Evolutionary conservation across 257 asterid species (phyloP), one percentile per base, ranked within the genome.

Genomic region (Coffea eugenioides): DNA sequence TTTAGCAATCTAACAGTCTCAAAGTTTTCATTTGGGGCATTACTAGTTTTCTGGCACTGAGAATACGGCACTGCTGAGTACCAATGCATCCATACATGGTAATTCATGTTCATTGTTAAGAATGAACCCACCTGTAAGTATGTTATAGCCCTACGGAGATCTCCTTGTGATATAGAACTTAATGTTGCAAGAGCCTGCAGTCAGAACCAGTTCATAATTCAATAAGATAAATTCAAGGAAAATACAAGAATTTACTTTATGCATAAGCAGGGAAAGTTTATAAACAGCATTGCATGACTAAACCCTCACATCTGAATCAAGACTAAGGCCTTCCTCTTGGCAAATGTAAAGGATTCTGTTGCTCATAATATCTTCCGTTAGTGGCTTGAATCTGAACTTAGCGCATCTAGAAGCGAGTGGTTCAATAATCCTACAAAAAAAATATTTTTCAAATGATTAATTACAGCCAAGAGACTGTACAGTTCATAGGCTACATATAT

Each of bases 391-490:
- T 84, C 99, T 90, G 87, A 93, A 95, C 82, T 95, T 95, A 1
- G 99, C 98, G 86, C 98, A 95, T 89, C 99, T 90, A 78, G 99
- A 95, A 76, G 98, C 97, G 76, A 93, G 99, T 68, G 99, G 98
- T 87, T 95, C 99, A 71, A 95, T 93, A 75, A 95, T 93, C 88
- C 98, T 95, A 88, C 62, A 81, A 31, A 80, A 71, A 69, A 52
- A 51, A 25, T 57, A 79, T 54, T 71, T 46, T 57, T 75, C 65
- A 70, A 71, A 59, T 52, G 36, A 68, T 69, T 46, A 71, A 69
- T 23, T 56, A 16, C 36, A 43, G 16, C n/a, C 23, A 34, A 4
- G 49, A 49, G 15, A 49, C 0, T 49, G 14, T 10, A 49, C 54
- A 12, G 54, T 49, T 49, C 14, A 8, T 9, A 1, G 16, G 14